Conservation (phyloP, 176 grass and related monocot species). For the Raddia guianensis region DNA sequence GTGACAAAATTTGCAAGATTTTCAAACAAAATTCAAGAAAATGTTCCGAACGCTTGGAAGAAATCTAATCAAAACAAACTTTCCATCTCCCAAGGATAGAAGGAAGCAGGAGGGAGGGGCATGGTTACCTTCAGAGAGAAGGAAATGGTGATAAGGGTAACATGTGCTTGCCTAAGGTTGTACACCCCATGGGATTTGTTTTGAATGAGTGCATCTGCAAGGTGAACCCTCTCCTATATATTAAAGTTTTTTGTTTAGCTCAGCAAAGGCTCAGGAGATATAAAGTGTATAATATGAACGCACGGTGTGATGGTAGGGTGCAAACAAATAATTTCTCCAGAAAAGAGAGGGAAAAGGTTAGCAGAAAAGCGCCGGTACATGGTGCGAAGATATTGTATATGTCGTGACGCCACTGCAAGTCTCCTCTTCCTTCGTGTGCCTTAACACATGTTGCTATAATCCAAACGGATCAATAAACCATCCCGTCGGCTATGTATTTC, state of each 20-base stretch:
- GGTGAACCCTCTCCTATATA: not conserved
- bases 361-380: not conserved
- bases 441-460: not conserved
- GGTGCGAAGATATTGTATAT: not conserved
- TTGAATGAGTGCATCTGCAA: not conserved
- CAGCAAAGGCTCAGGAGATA: not conserved
- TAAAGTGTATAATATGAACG: not conserved
- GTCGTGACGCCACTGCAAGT: too few relatives aligned
- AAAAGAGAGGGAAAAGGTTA: not conserved
- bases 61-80: not conserved
- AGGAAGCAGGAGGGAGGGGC: not conserved
- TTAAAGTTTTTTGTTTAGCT: not conserved
- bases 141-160: not conserved
- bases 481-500: not conserved
- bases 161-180: not conserved
- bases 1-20: not conserved
- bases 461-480: not conserved
- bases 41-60: not conserved
- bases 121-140: not conserved
- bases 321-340: not conserved
- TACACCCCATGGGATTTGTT: conserved; percentile 16
- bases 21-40: not conserved
- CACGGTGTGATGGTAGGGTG: not conserved
- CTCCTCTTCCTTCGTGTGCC: not conserved
- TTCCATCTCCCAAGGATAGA: not conserved